A percentile compares a stretch with the other conserved stretches of the same genome.
Conservation (phyloP, 495 filamentous ascomycete species). For the Penicillium canescens region DNA sequence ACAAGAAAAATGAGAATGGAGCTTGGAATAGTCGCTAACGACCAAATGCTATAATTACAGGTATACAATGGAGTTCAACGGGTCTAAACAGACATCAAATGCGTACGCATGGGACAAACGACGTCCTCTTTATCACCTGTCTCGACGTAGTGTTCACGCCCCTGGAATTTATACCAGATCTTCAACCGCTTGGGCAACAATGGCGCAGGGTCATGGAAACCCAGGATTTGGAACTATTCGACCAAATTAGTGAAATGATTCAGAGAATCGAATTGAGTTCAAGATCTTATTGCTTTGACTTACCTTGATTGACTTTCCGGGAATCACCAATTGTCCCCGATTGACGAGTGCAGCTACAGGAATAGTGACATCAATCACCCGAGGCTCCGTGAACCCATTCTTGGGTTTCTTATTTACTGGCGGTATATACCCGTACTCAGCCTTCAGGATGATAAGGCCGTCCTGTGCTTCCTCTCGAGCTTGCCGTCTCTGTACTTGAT, state of each 20-base stretch:
- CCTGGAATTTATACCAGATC: slow-evolving; percentile 54
- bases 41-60: slow-evolving; percentile 11
- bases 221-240: slow-evolving; percentile 50
- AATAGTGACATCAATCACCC: slow-evolving; percentile 47
- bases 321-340: slow-evolving; percentile 46
- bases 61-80: neutral
- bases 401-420: slow-evolving; percentile 26
- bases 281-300: slow-evolving; percentile 3
- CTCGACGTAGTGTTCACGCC: slow-evolving; percentile 44
- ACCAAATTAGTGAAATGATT: slow-evolving; percentile 11
- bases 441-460: slow-evolving; percentile 41
- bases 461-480: slow-evolving; percentile 34
- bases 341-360: slow-evolving; percentile 50
- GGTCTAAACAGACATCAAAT: slow-evolving; percentile 17
- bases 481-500: slow-evolving; percentile 50
- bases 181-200: slow-evolving; percentile 50
- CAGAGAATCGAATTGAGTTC: too few relatives aligned
- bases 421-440: slow-evolving; percentile 44
- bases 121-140: slow-evolving; percentile 46
- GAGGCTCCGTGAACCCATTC: slow-evolving; percentile 23
- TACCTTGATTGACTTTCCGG: slow-evolving; percentile 42
- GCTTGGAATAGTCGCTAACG: slow-evolving; percentile 3
- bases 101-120: slow-evolving; percentile 39
- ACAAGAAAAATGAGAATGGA: neutral
- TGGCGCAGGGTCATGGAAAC: slow-evolving; percentile 60